Conservation (phyloP, 371 early-diverging fungal species). For the Mortierella polycephala region DNA sequence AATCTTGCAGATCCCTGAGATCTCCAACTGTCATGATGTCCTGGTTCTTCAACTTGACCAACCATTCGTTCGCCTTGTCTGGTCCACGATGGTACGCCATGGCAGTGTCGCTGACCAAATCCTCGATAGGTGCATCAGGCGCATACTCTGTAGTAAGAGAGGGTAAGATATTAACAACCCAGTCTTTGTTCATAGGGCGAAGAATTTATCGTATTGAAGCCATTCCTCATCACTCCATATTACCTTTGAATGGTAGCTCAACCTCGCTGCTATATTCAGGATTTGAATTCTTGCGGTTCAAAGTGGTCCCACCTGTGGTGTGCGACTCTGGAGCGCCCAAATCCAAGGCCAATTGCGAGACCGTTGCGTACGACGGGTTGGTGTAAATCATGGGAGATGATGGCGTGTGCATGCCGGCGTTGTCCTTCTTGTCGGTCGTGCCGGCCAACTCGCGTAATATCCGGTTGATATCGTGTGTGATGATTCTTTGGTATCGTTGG, state of each 20-base stretch:
- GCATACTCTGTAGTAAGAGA: conserved; percentile 59
- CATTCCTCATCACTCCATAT: neutral
- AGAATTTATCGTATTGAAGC: neutral
- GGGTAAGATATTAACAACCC: neutral
- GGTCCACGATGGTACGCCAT: conserved; percentile 70
- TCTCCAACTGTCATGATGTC: conserved; percentile 88
- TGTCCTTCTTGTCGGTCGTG: conserved; percentile 61
- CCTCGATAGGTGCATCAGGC: conserved; percentile 72
- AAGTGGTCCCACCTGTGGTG: conserved; percentile 5
- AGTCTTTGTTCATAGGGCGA: neutral
- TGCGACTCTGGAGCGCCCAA: conserved; percentile 22
- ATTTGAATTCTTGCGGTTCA: conserved; percentile 36
- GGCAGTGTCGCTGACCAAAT: conserved; percentile 76
- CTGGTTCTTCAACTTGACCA: conserved; percentile 72
- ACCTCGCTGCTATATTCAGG: conserved; percentile 55
- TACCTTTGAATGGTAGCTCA: conserved; percentile 47
- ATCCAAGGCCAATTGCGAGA: conserved; percentile 33
- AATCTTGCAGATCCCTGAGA: conserved; percentile 77
- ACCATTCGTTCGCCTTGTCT: conserved; percentile 83
- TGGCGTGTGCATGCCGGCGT: conserved; percentile 22
- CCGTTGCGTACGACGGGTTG: conserved; percentile 13
- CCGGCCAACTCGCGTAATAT: conserved; percentile 79
- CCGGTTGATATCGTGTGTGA: conserved; percentile 88
- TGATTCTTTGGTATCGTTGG: conserved; percentile 76
- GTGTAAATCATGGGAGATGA: conserved; percentile 33